These are phyloP conservation scores for Rhizoclosmatium globosum DNA, from an alignment of 192 early-diverging fungal genomes.

Conservation along the genomic window DNA sequence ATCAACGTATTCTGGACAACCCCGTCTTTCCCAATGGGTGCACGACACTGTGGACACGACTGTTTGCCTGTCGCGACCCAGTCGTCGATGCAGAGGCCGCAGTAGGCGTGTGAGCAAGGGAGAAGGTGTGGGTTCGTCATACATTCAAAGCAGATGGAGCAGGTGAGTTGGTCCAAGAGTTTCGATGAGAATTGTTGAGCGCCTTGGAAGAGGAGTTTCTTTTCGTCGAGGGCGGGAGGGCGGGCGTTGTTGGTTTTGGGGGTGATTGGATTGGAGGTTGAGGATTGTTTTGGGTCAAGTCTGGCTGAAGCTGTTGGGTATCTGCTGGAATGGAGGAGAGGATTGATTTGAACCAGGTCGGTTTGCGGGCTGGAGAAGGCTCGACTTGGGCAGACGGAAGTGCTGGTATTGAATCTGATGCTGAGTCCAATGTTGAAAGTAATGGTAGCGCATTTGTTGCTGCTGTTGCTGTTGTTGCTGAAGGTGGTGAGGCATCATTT, in stretches of 20 bases:
- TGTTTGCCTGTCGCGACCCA: constrained; percentile 13
- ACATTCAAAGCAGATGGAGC: constrained; percentile 28
- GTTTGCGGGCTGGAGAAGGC: too few relatives aligned
- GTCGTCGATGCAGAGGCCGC: constrained; percentile 27
- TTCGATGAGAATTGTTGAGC: constrained; percentile 11
- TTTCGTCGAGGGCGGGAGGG: not conserved
- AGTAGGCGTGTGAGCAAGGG: constrained; percentile 6
- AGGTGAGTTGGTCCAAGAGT: constrained; percentile 24
- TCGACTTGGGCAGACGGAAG: too few relatives aligned
- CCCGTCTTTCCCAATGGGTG: not conserved
- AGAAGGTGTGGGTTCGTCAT: constrained; percentile 23
- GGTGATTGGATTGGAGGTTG: too few relatives aligned
- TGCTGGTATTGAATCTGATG: not conserved
- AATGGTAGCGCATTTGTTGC: not conserved
- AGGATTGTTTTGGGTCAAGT: too few relatives aligned
- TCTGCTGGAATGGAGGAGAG: too few relatives aligned
- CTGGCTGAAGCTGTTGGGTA: too few relatives aligned
- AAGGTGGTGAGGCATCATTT: not conserved
- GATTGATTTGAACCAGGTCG: too few relatives aligned
- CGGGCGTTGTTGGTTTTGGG: not conserved
- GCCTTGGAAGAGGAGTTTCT: not conserved
- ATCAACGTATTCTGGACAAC: constrained; percentile 10
- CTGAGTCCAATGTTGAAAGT: too few relatives aligned
- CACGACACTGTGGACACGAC: constrained; percentile 31
- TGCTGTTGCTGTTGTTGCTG: not conserved